phyloP scores from a whole-genome alignment of 208 protist species.

The Crithidia fasciculata region DNA sequence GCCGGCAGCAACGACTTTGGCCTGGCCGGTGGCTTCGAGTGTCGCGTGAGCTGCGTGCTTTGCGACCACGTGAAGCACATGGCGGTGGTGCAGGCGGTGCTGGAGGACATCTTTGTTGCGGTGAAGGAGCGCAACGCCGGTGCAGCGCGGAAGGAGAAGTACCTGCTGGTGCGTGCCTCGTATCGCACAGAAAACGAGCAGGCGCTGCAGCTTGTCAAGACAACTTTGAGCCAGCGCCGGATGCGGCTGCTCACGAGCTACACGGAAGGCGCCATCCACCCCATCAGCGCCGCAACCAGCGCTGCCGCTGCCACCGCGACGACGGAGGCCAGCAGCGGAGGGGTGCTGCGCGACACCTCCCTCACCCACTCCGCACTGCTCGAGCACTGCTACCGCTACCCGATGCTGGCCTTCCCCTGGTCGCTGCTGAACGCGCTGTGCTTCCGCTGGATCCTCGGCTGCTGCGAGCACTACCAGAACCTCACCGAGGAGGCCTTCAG shows the following conservation, averaged over 20 bases:
- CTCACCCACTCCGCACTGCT: background rate
- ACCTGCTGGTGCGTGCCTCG: constrained; percentile 31
- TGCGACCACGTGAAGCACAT: constrained; percentile 33
- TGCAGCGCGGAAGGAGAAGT: constrained; percentile 22
- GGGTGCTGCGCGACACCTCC: background rate
- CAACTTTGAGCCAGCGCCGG: constrained; percentile 40
- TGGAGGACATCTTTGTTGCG: constrained; percentile 26
- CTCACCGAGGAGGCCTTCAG: constrained; percentile 56
- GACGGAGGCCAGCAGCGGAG: background rate
- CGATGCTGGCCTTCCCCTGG: constrained; percentile 47
- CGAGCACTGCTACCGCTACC: constrained; percentile 18
- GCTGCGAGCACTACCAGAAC: constrained; percentile 41
- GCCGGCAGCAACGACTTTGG: constrained; percentile 22
- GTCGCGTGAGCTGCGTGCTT: constrained; percentile 76
- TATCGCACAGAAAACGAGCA: constrained; percentile 34
- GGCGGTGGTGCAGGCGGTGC: constrained; percentile 23
- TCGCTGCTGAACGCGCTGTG: constrained; percentile 50
- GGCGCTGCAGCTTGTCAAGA: constrained; percentile 47
- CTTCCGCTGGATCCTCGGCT: constrained; percentile 64
- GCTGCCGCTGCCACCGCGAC: background rate
- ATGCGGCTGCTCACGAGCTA: constrained; percentile 43
- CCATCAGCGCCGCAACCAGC: background rate
- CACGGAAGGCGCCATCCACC: constrained; percentile 28
- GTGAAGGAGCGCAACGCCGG: constrained; percentile 28
- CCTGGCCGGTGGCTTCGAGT: constrained; percentile 72